Percentiles rank a stretch among this genome's conserved stretches.
Conservation (phyloP, 495 filamentous ascomycete species). For the Penicillium waksmanii region DNA sequence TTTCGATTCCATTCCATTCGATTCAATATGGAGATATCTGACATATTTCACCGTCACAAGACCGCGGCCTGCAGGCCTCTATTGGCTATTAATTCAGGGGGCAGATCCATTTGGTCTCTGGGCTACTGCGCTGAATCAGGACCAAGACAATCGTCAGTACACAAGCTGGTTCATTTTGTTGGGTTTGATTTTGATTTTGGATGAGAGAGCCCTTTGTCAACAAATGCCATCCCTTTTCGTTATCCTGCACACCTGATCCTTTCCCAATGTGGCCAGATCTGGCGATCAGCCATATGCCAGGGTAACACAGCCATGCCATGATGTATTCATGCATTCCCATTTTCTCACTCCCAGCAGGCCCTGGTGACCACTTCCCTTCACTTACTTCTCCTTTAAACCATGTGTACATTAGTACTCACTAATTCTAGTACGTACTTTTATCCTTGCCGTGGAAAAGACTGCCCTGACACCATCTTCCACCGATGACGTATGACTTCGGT, state of each 20-base stretch:
- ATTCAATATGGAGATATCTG: not conserved
- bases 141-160: not conserved
- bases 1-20: no score
- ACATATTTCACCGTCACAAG: not conserved
- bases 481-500: no score
- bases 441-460: no score
- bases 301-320: not conserved
- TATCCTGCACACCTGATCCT: not conserved
- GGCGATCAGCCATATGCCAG: conserved; percentile 6
- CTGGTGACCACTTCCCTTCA: no score
- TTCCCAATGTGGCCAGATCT: not conserved
- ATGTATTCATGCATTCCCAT: not conserved
- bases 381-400: not conserved
- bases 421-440: not conserved
- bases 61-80: not conserved
- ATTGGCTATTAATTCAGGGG: not conserved
- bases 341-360: no score
- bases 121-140: conserved; percentile 2
- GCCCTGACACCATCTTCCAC: no score
- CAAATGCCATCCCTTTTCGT: not conserved
- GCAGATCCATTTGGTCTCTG: not conserved
- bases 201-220: not conserved
- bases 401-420: not conserved
- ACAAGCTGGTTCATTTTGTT: not conserved
- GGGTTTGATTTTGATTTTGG: not conserved